phyloP scores from a whole-genome alignment of 1,139 yeast genomes.

The Lodderomyces margitis region DNA sequence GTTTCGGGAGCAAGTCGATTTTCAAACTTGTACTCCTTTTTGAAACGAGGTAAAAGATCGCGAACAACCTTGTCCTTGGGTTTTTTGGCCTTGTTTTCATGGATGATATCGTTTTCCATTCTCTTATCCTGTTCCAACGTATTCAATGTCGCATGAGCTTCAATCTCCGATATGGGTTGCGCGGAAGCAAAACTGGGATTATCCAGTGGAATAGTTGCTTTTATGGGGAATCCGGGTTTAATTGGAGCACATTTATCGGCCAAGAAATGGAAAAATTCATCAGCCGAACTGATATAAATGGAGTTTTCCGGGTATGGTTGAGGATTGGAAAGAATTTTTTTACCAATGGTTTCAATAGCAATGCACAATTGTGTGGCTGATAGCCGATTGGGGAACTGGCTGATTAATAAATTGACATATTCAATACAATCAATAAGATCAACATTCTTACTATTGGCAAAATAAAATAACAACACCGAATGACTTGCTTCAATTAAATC shows the following conservation, averaged over 20 bases:
- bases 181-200: conserved; percentile 30
- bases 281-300: conserved; percentile 25
- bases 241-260: conserved; percentile 35
- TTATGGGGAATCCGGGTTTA: conserved; percentile 28
- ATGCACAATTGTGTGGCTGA: conserved; percentile 58
- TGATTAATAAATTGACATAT: conserved; percentile 31
- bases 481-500: conserved; percentile 64
- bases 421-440: conserved; percentile 31
- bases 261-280: conserved; percentile 42
- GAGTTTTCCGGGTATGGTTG: conserved; percentile 22
- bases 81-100: conserved; percentile 32
- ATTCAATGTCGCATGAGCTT: conserved; percentile 37
- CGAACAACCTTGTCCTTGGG: conserved; percentile 11
- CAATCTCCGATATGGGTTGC: conserved; percentile 39
- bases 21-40: conserved; percentile 22
- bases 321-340: conserved; percentile 47
- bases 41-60: conserved; percentile 20
- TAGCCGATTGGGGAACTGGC: conserved; percentile 57
- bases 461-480: conserved; percentile 57
- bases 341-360: conserved; percentile 59
- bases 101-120: conserved; percentile 25
- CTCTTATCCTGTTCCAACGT: conserved; percentile 24
- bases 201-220: conserved; percentile 16
- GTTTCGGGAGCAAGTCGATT: conserved; percentile 37
- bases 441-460: conserved; percentile 22